Evolutionary conservation across 139 green algal species (phyloP).

Genomic region (Chlamydomonas schloesseri): DNA sequence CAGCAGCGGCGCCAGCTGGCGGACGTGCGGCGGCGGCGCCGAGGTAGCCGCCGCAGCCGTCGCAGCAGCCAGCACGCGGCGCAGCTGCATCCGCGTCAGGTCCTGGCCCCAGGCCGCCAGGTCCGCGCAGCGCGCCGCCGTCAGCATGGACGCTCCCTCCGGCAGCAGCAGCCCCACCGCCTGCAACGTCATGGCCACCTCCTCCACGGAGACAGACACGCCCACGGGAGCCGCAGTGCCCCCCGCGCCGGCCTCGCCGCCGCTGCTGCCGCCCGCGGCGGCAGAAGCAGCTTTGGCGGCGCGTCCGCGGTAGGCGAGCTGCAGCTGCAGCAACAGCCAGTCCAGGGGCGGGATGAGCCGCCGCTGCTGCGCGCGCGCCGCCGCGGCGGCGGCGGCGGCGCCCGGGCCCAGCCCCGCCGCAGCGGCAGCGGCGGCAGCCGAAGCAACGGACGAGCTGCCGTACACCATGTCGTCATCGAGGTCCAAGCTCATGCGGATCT

Average conservation of each 20-base stretch:
- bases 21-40: background rate
- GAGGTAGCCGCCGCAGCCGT: too few species aligned
- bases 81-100: background rate
- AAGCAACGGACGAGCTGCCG: background rate
- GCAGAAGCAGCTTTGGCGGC: background rate
- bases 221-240: background rate
- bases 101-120: constrained; percentile 15
- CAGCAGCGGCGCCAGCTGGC: constrained; percentile 37
- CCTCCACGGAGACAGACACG: background rate
- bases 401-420: background rate
- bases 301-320: background rate
- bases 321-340: background rate
- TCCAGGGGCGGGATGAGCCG: background rate
- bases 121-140: background rate
- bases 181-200: constrained; percentile 13
- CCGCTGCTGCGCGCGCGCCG: background rate
- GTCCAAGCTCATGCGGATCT: constrained; percentile 16
- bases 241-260: background rate
- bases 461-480: background rate
- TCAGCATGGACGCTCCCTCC: background rate
- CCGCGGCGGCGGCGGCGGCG: background rate
- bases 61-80: background rate
- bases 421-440: background rate
- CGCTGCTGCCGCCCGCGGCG: background rate
- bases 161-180: background rate